A percentile compares a stretch with the other conserved stretches of the same genome.
Conservation (phyloP, 2,329 filamentous ascomycete species). For the Ophiocordyceps sinensis region DNA sequence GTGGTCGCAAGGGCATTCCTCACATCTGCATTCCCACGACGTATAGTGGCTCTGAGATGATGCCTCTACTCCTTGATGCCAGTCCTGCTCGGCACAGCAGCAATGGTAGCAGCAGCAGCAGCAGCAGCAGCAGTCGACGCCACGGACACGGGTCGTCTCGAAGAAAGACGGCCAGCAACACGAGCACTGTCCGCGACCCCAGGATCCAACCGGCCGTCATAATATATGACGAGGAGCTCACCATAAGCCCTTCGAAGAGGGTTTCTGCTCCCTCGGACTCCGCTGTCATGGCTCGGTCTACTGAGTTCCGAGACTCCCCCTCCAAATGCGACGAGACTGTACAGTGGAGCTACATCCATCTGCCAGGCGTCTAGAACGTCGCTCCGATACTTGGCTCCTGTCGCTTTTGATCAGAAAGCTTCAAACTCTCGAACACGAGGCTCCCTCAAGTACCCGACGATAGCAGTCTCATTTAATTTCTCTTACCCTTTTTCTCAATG, state of each 20-base stretch:
- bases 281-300: slow-evolving; percentile 6
- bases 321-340: slow-evolving; percentile 10
- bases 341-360: slow-evolving; percentile 20
- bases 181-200: slow-evolving; percentile 8
- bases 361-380: slow-evolving; percentile 18
- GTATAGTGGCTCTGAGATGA: slow-evolving; percentile 47
- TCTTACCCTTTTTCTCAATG: background rate
- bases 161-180: slow-evolving; percentile 2
- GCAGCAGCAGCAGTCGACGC: no score
- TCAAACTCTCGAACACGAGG: background rate
- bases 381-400: background rate
- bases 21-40: slow-evolving; percentile 47
- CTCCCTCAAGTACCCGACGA: background rate
- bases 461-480: background rate
- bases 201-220: slow-evolving; percentile 15
- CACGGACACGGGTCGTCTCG: background rate
- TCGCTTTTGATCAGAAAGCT: background rate
- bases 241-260: slow-evolving; percentile 10
- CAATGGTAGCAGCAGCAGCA: no score
- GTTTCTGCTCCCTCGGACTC: slow-evolving; percentile 14
- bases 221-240: slow-evolving; percentile 24
- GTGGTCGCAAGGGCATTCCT: slow-evolving; percentile 34
- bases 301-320: slow-evolving; percentile 3
- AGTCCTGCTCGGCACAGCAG: slow-evolving; percentile 6
- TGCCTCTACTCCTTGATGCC: slow-evolving; percentile 11